Conservation (phyloP, 352 stramenopile species). For the Pythium chondricola region DNA sequence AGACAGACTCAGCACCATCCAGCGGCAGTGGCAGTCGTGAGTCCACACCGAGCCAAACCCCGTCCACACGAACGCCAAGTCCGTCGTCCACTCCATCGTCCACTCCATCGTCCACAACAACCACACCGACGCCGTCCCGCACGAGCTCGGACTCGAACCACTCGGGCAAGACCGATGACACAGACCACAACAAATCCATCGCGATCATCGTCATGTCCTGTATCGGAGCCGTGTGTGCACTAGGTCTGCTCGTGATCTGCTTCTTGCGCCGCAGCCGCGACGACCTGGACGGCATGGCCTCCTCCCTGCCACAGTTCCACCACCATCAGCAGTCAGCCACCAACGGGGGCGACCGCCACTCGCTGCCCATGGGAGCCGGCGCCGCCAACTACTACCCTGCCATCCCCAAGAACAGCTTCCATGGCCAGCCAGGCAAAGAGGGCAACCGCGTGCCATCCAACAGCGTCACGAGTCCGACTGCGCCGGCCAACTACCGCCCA, state of each 20-base stretch:
- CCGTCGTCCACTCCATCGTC: neutral
- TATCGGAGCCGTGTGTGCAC: constrained; percentile 16
- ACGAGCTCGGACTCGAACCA: constrained; percentile 1
- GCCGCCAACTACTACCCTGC: constrained; percentile 16
- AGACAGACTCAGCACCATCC: constrained; percentile 4
- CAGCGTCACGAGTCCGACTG: constrained; percentile 11
- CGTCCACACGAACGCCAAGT: neutral
- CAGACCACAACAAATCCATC: constrained; percentile 12
- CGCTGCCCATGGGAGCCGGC: constrained; percentile 9
- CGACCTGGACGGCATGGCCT: constrained; percentile 11
- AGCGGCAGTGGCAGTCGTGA: constrained; percentile 4
- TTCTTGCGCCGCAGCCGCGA: constrained; percentile 16
- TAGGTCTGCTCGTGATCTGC: constrained; percentile 19
- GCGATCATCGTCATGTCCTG: constrained; percentile 16
- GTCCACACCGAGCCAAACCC: neutral
- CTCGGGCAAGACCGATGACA: neutral
- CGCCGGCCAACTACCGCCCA: constrained; percentile 15
- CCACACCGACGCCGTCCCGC: constrained; percentile 4
- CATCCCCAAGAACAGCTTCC: constrained; percentile 11
- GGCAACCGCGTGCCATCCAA: neutral
- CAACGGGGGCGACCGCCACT: neutral
- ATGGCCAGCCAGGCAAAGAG: constrained; percentile 2
- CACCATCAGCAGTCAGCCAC: neutral
- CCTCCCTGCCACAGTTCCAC: constrained; percentile 7
- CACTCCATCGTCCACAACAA: neutral